Evolutionary conservation across 169 alveolate species (phyloP).

Genomic region (Hepatocystis sp.): DNA sequence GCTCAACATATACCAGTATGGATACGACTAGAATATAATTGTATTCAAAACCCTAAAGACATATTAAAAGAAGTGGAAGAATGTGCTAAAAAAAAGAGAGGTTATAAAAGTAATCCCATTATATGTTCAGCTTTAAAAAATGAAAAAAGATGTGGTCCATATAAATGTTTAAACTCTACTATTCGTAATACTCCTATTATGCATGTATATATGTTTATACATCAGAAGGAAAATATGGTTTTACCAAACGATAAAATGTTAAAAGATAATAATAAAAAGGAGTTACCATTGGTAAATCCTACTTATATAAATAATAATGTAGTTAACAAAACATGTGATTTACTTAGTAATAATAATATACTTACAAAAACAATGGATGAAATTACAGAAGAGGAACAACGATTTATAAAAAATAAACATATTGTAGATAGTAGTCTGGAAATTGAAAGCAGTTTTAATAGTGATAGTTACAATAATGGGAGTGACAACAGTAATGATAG

Average conservation of each 20-base stretch:
- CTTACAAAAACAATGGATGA: too few species aligned
- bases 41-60: slow-evolving; percentile 70
- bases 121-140: slow-evolving; percentile 68
- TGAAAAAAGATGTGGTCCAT: slow-evolving; percentile 74
- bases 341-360: too few species aligned
- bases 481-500: too few species aligned
- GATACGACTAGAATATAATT: slow-evolving; percentile 73
- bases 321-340: too few species aligned
- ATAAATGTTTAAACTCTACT: slow-evolving; percentile 52
- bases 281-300: too few species aligned
- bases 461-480: too few species aligned
- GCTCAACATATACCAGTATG: slow-evolving; percentile 67
- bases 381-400: too few species aligned
- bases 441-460: too few species aligned
- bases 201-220: slow-evolving; percentile 77
- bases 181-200: slow-evolving; percentile 58
- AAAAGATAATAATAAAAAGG: slow-evolving; percentile 41
- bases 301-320: too few species aligned
- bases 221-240: slow-evolving; percentile 37
- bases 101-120: slow-evolving; percentile 43
- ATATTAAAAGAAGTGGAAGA: slow-evolving; percentile 69
- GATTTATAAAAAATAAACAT: too few species aligned
- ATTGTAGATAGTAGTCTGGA: too few species aligned
- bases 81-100: slow-evolving; percentile 59
- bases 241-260: slow-evolving; percentile 24